A percentile compares a stretch with the other conserved stretches of the same genome.
Evolutionary conservation across 306 rosid genomes (phyloP).

Genomic region (Medicago lupulina): DNA sequence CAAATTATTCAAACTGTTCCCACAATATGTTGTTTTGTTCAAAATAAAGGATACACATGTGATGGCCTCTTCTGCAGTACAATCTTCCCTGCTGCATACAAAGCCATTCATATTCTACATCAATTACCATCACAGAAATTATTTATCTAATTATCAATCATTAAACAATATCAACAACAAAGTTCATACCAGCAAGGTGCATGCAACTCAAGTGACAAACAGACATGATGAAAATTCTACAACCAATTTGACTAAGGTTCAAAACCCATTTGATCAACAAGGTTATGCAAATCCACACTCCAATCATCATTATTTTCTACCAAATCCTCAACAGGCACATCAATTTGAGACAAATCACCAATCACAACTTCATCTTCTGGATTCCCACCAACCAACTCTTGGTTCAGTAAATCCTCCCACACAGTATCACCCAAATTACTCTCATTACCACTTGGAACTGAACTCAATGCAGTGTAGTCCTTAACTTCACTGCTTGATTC

Average conservation of each 20-base stretch:
- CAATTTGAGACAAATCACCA: conserved; percentile 58
- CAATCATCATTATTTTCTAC: conserved; percentile 53
- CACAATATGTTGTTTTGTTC: background rate
- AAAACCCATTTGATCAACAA: conserved; percentile 80
- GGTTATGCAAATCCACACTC: conserved; percentile 69
- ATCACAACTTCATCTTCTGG: conserved; percentile 55
- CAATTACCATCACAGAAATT: conserved; percentile 37
- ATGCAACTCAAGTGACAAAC: conserved; percentile 18
- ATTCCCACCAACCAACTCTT: conserved; percentile 58
- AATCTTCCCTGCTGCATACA: conserved; percentile 60
- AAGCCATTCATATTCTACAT: conserved; percentile 45
- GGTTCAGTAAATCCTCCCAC: conserved; percentile 73
- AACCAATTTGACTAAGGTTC: conserved; percentile 38
- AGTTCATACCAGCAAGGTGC: conserved; percentile 43
- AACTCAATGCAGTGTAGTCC: conserved; percentile 40
- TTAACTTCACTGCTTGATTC: conserved; percentile 58
- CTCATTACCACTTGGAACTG: conserved; percentile 37
- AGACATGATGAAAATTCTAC: background rate
- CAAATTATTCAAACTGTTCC: conserved; percentile 3
- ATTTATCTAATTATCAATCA: background rate
- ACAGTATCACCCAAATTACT: conserved; percentile 37
- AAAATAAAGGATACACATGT: conserved; percentile 57
- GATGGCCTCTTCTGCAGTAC: conserved; percentile 56
- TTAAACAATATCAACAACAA: conserved; percentile 7
- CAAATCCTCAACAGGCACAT: conserved; percentile 65